phyloP scores from a whole-genome alignment of 2,329 filamentous ascomycete genomes.

The Leptographium lundbergii region DNA sequence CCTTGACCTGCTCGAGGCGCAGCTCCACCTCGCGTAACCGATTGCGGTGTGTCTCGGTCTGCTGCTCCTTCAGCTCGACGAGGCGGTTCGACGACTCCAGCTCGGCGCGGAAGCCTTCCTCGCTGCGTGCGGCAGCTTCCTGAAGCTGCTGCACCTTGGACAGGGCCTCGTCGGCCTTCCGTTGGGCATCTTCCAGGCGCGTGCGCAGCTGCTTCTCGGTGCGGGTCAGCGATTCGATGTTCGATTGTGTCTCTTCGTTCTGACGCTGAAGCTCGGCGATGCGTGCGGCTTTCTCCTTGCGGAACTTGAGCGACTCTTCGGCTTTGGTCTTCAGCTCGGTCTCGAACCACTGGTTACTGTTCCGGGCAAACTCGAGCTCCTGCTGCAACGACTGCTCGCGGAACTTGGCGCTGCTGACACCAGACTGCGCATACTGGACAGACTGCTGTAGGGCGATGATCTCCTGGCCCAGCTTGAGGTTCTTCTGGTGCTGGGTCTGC shows the following conservation, averaged over 20 bases:
- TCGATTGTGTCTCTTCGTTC: constrained; percentile 72
- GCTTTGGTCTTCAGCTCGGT: constrained; percentile 83
- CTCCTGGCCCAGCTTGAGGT: constrained; percentile 71
- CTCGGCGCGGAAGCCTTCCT: constrained; percentile 79
- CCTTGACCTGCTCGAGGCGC: constrained; percentile 48
- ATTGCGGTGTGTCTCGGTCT: constrained; percentile 58
- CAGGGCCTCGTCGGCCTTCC: constrained; percentile 76
- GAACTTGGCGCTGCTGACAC: constrained; percentile 72
- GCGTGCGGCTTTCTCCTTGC: constrained; percentile 87
- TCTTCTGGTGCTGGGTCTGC: constrained; percentile 78
- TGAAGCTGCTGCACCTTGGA: constrained; percentile 73
- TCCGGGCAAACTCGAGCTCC: constrained; percentile 76
- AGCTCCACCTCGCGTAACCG: constrained; percentile 58
- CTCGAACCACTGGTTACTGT: constrained; percentile 89
- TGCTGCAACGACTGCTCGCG: constrained; percentile 82
- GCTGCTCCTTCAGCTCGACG: constrained; percentile 69
- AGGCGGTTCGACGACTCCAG: constrained; percentile 70
- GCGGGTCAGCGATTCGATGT: constrained; percentile 63
- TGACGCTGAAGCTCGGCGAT: constrained; percentile 80
- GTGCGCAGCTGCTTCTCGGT: constrained; percentile 70
- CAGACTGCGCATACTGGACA: constrained; percentile 68
- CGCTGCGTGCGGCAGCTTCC: constrained; percentile 67
- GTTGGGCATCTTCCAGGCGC: constrained; percentile 70
- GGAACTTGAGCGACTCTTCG: constrained; percentile 74
- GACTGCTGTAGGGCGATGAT: constrained; percentile 71